These are phyloP conservation scores for Leucocoprinus sp. DNA, from an alignment of 768 basidiomycete species.

Conservation along the genomic window DNA sequence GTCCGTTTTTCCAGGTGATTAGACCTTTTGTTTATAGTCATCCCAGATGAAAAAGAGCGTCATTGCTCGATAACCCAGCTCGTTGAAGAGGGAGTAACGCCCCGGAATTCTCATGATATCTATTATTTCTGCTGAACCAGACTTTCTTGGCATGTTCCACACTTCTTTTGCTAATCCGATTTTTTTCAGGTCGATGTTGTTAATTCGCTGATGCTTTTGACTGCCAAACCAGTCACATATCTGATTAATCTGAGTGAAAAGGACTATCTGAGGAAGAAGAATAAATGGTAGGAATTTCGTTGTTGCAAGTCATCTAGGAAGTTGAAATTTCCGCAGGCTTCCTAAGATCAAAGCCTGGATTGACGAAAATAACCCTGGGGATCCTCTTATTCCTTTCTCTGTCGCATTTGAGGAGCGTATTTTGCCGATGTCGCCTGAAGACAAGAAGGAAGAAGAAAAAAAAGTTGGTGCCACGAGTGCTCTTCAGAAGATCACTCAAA, in stretches of 20 bases:
- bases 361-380: conserved; percentile 92
- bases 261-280: conserved; percentile 96
- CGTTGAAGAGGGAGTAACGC: conserved; percentile 93
- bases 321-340: conserved; percentile 40
- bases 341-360: conserved; percentile 99
- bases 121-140: conserved; percentile 33
- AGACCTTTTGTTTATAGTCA: neutral
- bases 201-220: conserved; percentile 83
- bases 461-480: conserved; percentile 65
- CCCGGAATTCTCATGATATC: conserved; percentile 66
- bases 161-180: conserved; percentile 9
- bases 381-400: conserved; percentile 93
- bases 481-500: conserved; percentile 90
- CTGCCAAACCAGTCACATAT: conserved; percentile 96
- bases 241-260: conserved; percentile 94
- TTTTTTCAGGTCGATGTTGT: conserved; percentile 73
- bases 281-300: conserved; percentile 74
- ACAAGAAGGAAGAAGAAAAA: conserved; percentile 73
- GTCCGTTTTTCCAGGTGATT: conserved; percentile 1
- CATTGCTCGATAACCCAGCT: conserved; percentile 69
- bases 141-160: neutral
- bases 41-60: conserved; percentile 53
- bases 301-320: neutral
- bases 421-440: conserved; percentile 50
- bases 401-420: conserved; percentile 93